Evolutionary conservation across 2,329 filamentous ascomycete genomes (phyloP).

Genomic region (Endothia cerciana): DNA sequence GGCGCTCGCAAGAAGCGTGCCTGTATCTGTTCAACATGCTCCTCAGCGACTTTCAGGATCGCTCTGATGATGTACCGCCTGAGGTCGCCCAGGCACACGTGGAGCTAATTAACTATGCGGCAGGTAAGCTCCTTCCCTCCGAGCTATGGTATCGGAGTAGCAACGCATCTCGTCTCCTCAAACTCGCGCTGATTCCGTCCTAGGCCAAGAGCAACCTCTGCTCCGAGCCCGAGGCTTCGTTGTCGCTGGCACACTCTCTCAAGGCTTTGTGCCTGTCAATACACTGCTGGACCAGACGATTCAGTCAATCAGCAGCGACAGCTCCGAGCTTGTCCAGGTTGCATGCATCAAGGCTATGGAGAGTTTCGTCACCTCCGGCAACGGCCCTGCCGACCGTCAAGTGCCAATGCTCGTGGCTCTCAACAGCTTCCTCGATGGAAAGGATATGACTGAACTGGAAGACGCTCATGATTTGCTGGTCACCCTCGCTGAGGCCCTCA

Average conservation of each 20-base stretch:
- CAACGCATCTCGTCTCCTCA: background rate
- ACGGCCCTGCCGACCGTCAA: conserved; percentile 61
- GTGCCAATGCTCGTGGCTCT: conserved; percentile 63
- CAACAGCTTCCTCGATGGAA: conserved; percentile 74
- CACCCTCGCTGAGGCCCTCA: conserved; percentile 83
- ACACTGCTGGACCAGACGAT: conserved; percentile 74
- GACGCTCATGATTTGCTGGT: conserved; percentile 93
- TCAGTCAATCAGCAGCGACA: conserved; percentile 73
- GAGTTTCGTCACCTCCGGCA: conserved; percentile 59
- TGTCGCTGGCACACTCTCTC: conserved; percentile 78
- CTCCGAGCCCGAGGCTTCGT: conserved; percentile 86
- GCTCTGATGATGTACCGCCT: conserved; percentile 69
- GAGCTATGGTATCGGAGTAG: background rate
- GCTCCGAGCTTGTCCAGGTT: conserved; percentile 87
- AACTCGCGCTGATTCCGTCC: background rate
- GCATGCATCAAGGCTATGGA: conserved; percentile 88
- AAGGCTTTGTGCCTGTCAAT: conserved; percentile 66
- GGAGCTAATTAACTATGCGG: conserved; percentile 77
- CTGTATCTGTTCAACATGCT: conserved; percentile 86
- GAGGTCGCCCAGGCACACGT: conserved; percentile 75
- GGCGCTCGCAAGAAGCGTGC: conserved; percentile 75
- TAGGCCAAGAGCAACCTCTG: conserved; percentile 66
- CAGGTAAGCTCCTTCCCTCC: conserved; percentile 51
- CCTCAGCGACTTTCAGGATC: conserved; percentile 80
- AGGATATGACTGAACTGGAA: conserved; percentile 80